Evolutionary conservation across 192 early-diverging fungal genomes (phyloP).

Genomic region (Funneliformis geosporum): DNA sequence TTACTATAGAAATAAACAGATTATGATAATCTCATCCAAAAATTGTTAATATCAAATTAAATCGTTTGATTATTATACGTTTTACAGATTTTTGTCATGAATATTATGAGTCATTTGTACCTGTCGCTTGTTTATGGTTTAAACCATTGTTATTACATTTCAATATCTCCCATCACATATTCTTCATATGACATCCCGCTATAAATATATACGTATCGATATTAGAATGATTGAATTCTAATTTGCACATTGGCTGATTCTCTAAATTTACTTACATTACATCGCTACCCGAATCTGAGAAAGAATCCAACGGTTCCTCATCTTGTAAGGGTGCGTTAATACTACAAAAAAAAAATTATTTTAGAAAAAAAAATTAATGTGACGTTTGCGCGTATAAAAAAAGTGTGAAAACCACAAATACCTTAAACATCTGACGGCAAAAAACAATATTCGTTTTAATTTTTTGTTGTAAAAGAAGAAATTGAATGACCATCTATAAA

Average conservation of each 20-base stretch:
- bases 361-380: not conserved
- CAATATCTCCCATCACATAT: slow-evolving; percentile 69
- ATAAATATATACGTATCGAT: slow-evolving; percentile 19
- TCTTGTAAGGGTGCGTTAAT: slow-evolving; percentile 59
- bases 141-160: slow-evolving; percentile 38
- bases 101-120: not conserved
- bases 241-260: slow-evolving; percentile 39
- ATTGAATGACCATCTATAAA: slow-evolving; percentile 88
- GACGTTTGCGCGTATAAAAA: not conserved
- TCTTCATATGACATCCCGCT: slow-evolving; percentile 58
- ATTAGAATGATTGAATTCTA: slow-evolving; percentile 25
- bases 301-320: slow-evolving; percentile 46
- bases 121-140: not conserved
- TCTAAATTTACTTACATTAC: slow-evolving; percentile 25
- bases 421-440: slow-evolving; percentile 89
- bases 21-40: no score
- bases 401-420: slow-evolving; percentile 43
- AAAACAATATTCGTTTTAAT: slow-evolving; percentile 90
- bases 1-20: no score
- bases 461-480: slow-evolving; percentile 96
- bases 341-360: slow-evolving; percentile 35
- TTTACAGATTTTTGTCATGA: no score
- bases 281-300: slow-evolving; percentile 30
- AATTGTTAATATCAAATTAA: no score
- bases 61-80: no score